Evolutionary conservation across 345 rosid species (phyloP).

Genomic region (Cardamine resedifolia): DNA sequence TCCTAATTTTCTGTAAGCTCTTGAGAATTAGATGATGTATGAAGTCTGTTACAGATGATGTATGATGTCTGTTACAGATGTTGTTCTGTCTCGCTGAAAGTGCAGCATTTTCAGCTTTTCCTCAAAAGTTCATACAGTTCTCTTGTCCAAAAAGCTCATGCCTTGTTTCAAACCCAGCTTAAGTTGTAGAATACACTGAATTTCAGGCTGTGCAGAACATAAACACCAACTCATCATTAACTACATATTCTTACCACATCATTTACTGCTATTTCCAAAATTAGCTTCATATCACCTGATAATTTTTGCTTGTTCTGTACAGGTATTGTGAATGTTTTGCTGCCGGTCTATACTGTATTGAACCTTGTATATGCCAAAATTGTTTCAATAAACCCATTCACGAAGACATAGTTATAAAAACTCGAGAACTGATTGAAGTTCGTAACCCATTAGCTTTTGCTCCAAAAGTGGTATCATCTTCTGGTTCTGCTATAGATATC

Average conservation of each 20-base stretch:
- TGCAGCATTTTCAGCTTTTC: neutral
- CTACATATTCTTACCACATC: neutral
- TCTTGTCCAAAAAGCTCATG: neutral
- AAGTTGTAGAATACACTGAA: neutral
- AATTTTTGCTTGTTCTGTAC: constrained; percentile 17
- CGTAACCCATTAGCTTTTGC: constrained; percentile 84
- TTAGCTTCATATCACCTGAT: neutral
- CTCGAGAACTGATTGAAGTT: constrained; percentile 57
- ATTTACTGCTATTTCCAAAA: neutral
- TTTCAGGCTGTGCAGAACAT: neutral
- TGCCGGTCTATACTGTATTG: constrained; percentile 73
- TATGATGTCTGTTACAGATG: constrained; percentile 10
- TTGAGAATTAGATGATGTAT: neutral
- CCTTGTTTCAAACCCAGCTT: neutral
- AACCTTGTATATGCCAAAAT: constrained; percentile 64
- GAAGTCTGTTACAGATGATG: too few relatives aligned
- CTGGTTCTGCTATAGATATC: constrained; percentile 34
- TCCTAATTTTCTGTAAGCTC: neutral
- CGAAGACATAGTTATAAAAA: constrained; percentile 52
- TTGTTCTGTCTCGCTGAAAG: neutral
- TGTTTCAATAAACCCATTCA: constrained; percentile 67
- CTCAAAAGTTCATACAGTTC: neutral
- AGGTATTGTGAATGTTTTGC: constrained; percentile 92
- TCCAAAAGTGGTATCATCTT: constrained; percentile 63
- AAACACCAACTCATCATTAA: neutral